Base-by-base conservation (phyloP, 2,329 filamentous ascomycete genomes). In the Hirsutella rhossiliensis region DNA sequence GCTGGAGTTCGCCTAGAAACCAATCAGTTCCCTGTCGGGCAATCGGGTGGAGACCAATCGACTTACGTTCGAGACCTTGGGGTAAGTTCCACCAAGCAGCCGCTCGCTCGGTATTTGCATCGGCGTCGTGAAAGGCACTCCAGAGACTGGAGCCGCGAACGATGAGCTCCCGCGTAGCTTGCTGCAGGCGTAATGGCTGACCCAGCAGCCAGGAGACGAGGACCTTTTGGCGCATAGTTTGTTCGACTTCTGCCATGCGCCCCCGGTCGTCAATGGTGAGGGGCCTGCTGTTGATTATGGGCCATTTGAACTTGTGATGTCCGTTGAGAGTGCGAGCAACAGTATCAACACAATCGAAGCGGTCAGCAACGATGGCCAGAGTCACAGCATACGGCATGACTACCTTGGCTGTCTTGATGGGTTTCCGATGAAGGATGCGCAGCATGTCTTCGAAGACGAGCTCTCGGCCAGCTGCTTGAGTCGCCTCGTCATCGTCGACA, bases 31-130 rank as follows among this genome's bases (percentile, higher is more conserved):
- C 3, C 39, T 29, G 13, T 15, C 28, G 20, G 4, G 23, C 29
- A 13, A 29, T 11, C 6, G n/a, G 34, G 32, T 38, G 41, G 50
- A 5, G 27, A 20, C 19, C 6, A 19, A 27, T 20, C 8, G n/a
- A 54, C 68, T 60, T 55, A 79, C 78, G 65, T 66, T 89, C 84
- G 18, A 89, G 59, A 1, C 75, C 75, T 45, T 78, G 73, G 0
- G 82, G 82, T 17, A 89, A 60, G 55, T 83, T 76, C 81, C 82
- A 87, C 84, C 84, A 88, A 12, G 76, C 65, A 3, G 79, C 71
- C 6, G 54, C 56, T 45, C 51, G 44, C 9, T 51, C 44, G 19
- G 60, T n/a, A 18, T 37, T n/a, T n/a, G 9, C 17, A 11, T 42
- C 61, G 4, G 54, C 54, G 34, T 64, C 56, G 38, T 59, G 52